These are phyloP conservation scores for Penicillium lividum DNA, from an alignment of 495 filamentous ascomycete species.

Conservation along the genomic window DNA sequence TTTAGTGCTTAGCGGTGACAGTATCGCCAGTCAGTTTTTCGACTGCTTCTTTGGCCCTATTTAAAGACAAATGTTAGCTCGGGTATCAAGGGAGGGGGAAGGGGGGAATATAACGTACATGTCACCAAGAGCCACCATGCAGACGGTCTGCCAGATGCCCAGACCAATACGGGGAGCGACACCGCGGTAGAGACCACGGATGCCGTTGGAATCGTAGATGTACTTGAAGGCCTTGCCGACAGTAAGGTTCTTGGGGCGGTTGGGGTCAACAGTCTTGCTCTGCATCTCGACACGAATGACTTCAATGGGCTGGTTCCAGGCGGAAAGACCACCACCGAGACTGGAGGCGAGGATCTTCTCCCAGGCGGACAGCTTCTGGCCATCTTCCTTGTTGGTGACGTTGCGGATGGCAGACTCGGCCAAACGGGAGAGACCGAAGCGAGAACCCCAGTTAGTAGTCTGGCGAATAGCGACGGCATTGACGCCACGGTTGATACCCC, in stretches of 20 bases:
- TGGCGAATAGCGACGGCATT: slow-evolving; percentile 98
- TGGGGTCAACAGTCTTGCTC: slow-evolving; percentile 95
- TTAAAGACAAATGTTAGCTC: slow-evolving; percentile 39
- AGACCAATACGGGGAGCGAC: slow-evolving; percentile 92
- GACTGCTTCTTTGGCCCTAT: slow-evolving; percentile 93
- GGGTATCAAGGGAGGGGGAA: slow-evolving; percentile 20
- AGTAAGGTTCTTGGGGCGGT: slow-evolving; percentile 97
- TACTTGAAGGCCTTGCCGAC: slow-evolving; percentile 91
- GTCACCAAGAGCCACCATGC: slow-evolving; percentile 99
- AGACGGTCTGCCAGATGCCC: slow-evolving; percentile 98
- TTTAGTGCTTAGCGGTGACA: slow-evolving; percentile 97
- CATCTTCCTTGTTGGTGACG: slow-evolving; percentile 75
- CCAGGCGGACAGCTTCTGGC: slow-evolving; percentile 68
- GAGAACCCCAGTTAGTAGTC: slow-evolving; percentile 98
- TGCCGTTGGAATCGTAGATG: slow-evolving; percentile 84
- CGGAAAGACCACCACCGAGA: slow-evolving; percentile 88
- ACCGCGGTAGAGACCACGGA: slow-evolving; percentile 94
- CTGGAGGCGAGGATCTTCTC: slow-evolving; percentile 92
- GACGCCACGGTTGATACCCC: slow-evolving; percentile 96
- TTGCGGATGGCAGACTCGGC: slow-evolving; percentile 87
- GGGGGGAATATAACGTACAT: slow-evolving; percentile 64
- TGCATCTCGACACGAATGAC: slow-evolving; percentile 99
- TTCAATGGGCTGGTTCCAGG: slow-evolving; percentile 99
- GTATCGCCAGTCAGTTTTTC: slow-evolving; percentile 93
- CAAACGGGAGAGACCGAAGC: slow-evolving; percentile 88